phyloP scores from a whole-genome alignment of 1,284 basidiomycete genomes.

The Rhodotorula sp. region DNA sequence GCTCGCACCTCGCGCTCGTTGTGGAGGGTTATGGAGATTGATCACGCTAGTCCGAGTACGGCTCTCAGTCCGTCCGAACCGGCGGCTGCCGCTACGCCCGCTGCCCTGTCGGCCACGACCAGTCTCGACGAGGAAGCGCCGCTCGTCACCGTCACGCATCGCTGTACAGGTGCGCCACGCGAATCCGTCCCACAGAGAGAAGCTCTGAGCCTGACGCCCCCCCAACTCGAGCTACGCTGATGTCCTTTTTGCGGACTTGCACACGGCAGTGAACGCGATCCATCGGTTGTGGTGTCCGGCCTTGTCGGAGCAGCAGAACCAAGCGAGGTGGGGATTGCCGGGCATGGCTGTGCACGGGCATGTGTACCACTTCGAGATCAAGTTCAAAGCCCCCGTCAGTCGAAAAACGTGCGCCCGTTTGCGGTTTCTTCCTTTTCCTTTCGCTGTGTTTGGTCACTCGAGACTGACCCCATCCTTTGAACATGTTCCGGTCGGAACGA shows the following conservation, averaged over 20 bases:
- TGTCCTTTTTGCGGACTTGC: too few relatives aligned
- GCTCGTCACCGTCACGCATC: neutral
- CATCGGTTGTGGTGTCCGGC: constrained; percentile 21
- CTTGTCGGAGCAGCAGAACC: constrained; percentile 10
- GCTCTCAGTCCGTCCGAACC: neutral
- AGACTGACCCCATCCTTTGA: too few relatives aligned
- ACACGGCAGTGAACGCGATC: constrained; percentile 20
- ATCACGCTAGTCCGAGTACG: neutral
- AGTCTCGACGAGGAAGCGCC: constrained; percentile 1
- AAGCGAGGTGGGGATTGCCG: constrained; percentile 8
- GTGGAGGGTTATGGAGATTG: neutral
- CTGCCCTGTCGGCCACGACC: neutral
- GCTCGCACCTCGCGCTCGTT: neutral
- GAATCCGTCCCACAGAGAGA: too few relatives aligned
- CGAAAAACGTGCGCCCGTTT: constrained; percentile 20
- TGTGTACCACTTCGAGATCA: constrained; percentile 22
- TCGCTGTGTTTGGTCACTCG: neutral
- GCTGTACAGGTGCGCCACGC: neutral
- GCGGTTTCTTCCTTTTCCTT: neutral
- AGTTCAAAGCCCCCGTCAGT: constrained; percentile 21
- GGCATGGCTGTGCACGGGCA: constrained; percentile 30
- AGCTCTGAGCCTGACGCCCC: neutral
- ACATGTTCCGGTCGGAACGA: too few relatives aligned
- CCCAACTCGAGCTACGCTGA: too few relatives aligned
- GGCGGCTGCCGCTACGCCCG: too few relatives aligned